A percentile compares a stretch with the other conserved stretches of the same genome.
phyloP scores from a whole-genome alignment of 176 grass and related monocot genomes.

The Carex scoparia region DNA sequence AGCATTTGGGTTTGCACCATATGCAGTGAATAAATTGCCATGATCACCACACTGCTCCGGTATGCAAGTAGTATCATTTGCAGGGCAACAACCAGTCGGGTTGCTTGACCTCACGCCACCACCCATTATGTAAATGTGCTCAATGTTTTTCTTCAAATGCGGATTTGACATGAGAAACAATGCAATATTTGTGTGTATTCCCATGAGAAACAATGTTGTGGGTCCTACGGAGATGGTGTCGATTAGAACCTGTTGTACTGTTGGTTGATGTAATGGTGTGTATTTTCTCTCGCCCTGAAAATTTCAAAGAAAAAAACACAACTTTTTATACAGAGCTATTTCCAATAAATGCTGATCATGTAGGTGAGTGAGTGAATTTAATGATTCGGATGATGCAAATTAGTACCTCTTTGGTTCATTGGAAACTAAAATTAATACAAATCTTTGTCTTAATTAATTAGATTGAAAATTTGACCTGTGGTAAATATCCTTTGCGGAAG shows the following conservation, averaged over 20 bases:
- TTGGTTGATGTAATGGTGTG: slow-evolving; percentile 46
- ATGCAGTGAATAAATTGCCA: slow-evolving; percentile 74
- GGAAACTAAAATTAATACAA: background rate
- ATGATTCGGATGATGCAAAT: background rate
- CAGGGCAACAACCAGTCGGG: slow-evolving; percentile 65
- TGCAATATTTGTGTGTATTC: slow-evolving; percentile 66
- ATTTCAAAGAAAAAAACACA: background rate
- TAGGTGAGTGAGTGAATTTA: background rate
- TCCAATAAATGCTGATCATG: background rate
- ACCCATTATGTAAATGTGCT: slow-evolving; percentile 95
- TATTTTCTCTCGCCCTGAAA: slow-evolving; percentile 73
- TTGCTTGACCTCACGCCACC: slow-evolving; percentile 71
- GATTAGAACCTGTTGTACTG: slow-evolving; percentile 58
- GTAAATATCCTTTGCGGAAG: slow-evolving; percentile 63
- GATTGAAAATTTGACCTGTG: slow-evolving; percentile 43
- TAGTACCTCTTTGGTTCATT: background rate
- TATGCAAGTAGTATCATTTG: slow-evolving; percentile 39
- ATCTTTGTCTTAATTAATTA: background rate
- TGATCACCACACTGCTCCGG: slow-evolving; percentile 59
- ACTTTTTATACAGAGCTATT: background rate
- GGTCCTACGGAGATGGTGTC: slow-evolving; percentile 61
- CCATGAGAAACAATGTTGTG: slow-evolving; percentile 61
- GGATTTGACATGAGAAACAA: slow-evolving; percentile 74
- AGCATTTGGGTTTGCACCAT: slow-evolving; percentile 58
- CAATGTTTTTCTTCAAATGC: slow-evolving; percentile 59